Evolutionary conservation across 139 green algal genomes (phyloP), one percentile per base, ranked within the genome.

Genomic region (Picochlorum sp.): DNA sequence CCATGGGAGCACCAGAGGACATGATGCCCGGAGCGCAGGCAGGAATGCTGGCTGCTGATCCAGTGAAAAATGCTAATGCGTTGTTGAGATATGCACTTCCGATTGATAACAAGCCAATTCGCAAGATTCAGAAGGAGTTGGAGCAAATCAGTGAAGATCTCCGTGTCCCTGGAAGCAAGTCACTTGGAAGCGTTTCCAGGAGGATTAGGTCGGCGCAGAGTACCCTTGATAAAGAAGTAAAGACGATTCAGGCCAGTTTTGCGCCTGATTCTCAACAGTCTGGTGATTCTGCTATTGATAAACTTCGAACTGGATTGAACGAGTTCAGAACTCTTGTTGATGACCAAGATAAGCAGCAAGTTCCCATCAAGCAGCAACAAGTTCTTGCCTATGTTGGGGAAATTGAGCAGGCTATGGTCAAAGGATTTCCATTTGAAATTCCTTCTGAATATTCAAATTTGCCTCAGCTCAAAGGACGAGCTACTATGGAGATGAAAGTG

Each of bases 371-470:
- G 57, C 86, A 96, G 78, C 82, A 90, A 58, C 76, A 95, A 71
- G 71, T 76, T 14, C 78, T 98, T 47, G 61, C 65, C 20, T 84
- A 84, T 55, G 85, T 98, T 14, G 76, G 81, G 13, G 25, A 61
- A 2, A 77, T 94, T n/a, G 86, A 98, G 75, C 83, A 96, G 75
- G 74, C 81, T 31, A 96, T 98, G 90, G 85, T 98, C 18, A 78
- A 84, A 60, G 82, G 74, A 9, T 95, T 97, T 73, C 87, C 89
- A 52, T 98, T 92, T 50, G 41, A 84, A 51, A 83, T 99, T 29
- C 91, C 93, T 3, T 45, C 61, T 16, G 69, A 95, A 61, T 98
- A 97, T 59, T 70, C 65, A 4, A 68, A 81, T 63, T 71, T 91
- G 58, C 92, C 92, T 18, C 79, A 88, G 70, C 85, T 99, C 49